A percentile compares a stretch with the other conserved stretches of the same genome.
phyloP scores from a whole-genome alignment of 352 stramenopile species.

The Globisporangium takayamanum region DNA sequence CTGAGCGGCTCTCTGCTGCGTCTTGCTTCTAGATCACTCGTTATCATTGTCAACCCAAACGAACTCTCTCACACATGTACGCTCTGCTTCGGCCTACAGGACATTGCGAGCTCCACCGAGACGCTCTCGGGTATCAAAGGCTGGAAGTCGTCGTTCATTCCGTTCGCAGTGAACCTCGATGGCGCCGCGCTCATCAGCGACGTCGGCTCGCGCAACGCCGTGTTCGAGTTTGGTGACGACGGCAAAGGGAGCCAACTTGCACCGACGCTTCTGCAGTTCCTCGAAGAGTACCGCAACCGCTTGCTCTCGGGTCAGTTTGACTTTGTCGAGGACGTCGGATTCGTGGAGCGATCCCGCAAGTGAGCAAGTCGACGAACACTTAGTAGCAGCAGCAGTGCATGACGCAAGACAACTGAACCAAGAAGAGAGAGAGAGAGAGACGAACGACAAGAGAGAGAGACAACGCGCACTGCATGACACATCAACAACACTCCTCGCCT shows the following conservation, averaged over 20 bases:
- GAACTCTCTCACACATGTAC: neutral
- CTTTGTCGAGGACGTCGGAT: conserved; percentile 76
- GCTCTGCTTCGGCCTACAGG: conserved; percentile 20
- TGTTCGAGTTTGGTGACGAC: conserved; percentile 68
- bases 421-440: too few species aligned
- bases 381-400: neutral
- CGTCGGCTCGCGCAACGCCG: conserved; percentile 37
- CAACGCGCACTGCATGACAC: neutral
- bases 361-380: conserved; percentile 11
- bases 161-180: conserved; percentile 69
- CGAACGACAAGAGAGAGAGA: neutral
- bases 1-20: neutral
- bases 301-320: conserved; percentile 76
- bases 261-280: conserved; percentile 52
- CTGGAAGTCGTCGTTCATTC: conserved; percentile 57
- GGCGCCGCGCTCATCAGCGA: conserved; percentile 60
- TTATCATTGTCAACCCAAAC: neutral
- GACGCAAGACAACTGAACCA: neutral
- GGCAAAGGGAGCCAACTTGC: conserved; percentile 43
- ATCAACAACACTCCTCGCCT: neutral
- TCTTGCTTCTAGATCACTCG: too few species aligned
- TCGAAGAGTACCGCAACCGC: conserved; percentile 78
- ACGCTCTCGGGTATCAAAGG: conserved; percentile 32
- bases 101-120: conserved; percentile 51
- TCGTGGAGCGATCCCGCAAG: conserved; percentile 72